Evolutionary conservation across 495 filamentous ascomycete species (phyloP), one percentile per base, ranked within the genome.

Genomic region (Apodospora peruviana): DNA sequence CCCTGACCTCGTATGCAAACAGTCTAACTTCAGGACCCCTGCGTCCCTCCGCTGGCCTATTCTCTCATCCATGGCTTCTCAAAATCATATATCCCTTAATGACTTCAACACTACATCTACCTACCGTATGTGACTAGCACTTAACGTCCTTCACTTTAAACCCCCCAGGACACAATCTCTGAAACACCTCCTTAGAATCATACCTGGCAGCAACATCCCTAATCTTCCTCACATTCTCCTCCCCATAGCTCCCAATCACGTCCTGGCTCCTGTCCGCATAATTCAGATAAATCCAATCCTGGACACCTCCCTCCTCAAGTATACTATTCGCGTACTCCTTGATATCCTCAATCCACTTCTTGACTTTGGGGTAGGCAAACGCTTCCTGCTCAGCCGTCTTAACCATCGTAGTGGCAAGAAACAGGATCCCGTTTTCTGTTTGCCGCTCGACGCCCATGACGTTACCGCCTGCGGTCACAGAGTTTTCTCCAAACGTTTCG

Each of bases 101-200:
- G n/a, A n/a, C n/a, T n/a, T n/a, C n/a, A n/a, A n/a, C n/a, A n/a
- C n/a, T n/a, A n/a, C n/a, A n/a, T n/a, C n/a, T n/a, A n/a, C n/a
- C n/a, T n/a, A n/a, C n/a, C n/a, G n/a, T n/a, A n/a, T n/a, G n/a
- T n/a, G 27, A 38, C 19, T 18, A 38, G n/a, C 8, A 14, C 44
- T 46, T 37, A 8, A 46, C 56, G 21, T 27, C 40, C n/a, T 53
- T 49, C 14, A 67, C 17, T 55, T 68, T 68, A 32, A 64, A 72
- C 0, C 65, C 65, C 0, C 67, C 64, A 0, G 60, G 65, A 1
- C 73, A 67, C 41, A 68, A 47, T 25, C 41, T 69, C 69, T 79
- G 75, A 47, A 81, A 81, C 1, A 79, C 60, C 1, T 59, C 60
- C 3, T 67, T 21, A 0, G 73, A 74, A 52, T 81, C 79, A 53